phyloP scores from a whole-genome alignment of 495 filamentous ascomycete species.

The Podospora sp. region DNA sequence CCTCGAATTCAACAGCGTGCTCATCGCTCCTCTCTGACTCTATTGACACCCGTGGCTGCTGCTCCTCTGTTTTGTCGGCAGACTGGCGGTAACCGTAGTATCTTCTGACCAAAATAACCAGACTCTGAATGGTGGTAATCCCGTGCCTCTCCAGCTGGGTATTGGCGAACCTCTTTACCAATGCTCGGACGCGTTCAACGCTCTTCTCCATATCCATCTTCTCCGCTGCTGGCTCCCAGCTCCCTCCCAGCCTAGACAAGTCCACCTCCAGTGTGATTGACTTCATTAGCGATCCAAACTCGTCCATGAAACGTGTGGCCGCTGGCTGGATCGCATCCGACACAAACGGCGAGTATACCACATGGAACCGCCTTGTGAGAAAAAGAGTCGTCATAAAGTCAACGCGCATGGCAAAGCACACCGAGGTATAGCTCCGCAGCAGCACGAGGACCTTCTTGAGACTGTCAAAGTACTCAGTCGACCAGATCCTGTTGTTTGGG shows the following conservation, averaged over 20 bases:
- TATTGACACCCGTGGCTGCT: neutral
- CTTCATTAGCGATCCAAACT: constrained; percentile 31
- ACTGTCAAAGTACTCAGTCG: constrained; percentile 32
- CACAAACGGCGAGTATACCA: constrained; percentile 32
- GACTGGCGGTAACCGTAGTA: constrained; percentile 31
- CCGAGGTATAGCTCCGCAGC: constrained; percentile 22
- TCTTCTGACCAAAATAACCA: constrained; percentile 33
- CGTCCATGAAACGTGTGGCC: constrained; percentile 26
- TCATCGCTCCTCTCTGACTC: neutral
- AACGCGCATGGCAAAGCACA: constrained; percentile 31
- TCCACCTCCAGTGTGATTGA: constrained; percentile 37
- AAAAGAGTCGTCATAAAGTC: constrained; percentile 32
- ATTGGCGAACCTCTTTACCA: constrained; percentile 26
- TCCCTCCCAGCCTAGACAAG: constrained; percentile 30
- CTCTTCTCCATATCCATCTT: constrained; percentile 12
- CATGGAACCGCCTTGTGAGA: constrained; percentile 35
- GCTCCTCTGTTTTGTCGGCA: constrained; percentile 1
- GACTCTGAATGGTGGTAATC: constrained; percentile 20
- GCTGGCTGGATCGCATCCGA: constrained; percentile 16
- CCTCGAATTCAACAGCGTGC: neutral
- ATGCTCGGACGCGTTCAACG: constrained; percentile 8
- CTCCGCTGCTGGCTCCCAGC: constrained; percentile 19
- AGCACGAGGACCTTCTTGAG: constrained; percentile 21
- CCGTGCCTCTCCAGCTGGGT: constrained; percentile 21
- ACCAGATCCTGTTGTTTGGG: constrained; percentile 17